phyloP scores from a whole-genome alignment of 2,329 filamentous ascomycete genomes.

The Alternaria ventricosa region DNA sequence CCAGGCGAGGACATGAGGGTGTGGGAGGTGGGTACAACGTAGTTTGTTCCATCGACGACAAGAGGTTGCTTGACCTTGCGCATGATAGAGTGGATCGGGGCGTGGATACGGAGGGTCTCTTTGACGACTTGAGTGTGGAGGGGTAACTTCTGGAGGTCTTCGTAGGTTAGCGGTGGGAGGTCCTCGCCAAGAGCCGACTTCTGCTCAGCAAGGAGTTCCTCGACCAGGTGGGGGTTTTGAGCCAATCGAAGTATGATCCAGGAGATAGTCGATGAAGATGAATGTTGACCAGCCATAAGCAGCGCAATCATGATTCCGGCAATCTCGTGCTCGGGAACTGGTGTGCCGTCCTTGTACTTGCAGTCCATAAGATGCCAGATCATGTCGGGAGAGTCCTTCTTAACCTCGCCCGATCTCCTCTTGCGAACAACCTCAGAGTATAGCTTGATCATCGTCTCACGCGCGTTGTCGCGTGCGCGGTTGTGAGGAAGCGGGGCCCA shows the following conservation, averaged over 20 bases:
- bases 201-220: conserved; percentile 86
- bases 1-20: conserved; percentile 85
- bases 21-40: conserved; percentile 80
- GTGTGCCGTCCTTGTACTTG: conserved; percentile 80
- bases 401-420: conserved; percentile 63
- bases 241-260: conserved; percentile 88
- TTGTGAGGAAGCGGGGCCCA: conserved; percentile 92
- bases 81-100: conserved; percentile 94
- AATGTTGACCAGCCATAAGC: conserved; percentile 91
- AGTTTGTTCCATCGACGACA: conserved; percentile 81
- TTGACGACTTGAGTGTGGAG: conserved; percentile 86
- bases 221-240: conserved; percentile 75
- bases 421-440: conserved; percentile 84
- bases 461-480: conserved; percentile 78
- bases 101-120: conserved; percentile 88
- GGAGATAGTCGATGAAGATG: conserved; percentile 80
- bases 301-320: conserved; percentile 95
- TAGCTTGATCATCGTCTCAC: conserved; percentile 78
- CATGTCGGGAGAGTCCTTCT: conserved; percentile 70
- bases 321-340: conserved; percentile 82
- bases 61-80: conserved; percentile 90
- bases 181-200: conserved; percentile 73
- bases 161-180: conserved; percentile 76
- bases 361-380: conserved; percentile 90
- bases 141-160: conserved; percentile 77